phyloP scores from a whole-genome alignment of 1,284 basidiomycete species.

The Heliocybe sulcata region DNA sequence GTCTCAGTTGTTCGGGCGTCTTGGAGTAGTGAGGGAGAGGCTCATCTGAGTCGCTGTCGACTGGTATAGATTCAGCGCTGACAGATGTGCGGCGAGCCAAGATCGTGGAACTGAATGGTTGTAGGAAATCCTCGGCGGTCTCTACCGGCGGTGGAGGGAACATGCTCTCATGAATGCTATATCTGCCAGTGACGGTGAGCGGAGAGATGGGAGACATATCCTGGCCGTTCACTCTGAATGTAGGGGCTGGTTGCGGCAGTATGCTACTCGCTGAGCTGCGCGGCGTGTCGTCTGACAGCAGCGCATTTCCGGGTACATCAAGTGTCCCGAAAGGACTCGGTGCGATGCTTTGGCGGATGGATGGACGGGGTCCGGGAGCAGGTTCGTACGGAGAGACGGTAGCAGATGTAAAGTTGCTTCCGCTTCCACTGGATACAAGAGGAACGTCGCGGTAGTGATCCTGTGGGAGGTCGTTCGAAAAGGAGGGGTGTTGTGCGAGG shows the following conservation, averaged over 20 bases:
- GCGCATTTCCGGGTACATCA: slow-evolving; percentile 70
- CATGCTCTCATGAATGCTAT: slow-evolving; percentile 37
- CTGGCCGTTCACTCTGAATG: slow-evolving; percentile 50
- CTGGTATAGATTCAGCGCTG: slow-evolving; percentile 93
- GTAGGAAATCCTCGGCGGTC: slow-evolving; percentile 51
- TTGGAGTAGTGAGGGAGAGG: slow-evolving; percentile 78
- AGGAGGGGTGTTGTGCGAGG: slow-evolving; percentile 42
- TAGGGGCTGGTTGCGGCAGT: slow-evolving; percentile 29
- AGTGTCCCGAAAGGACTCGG: slow-evolving; percentile 69
- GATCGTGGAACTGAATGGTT: slow-evolving; percentile 66
- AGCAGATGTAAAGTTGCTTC: slow-evolving; percentile 17
- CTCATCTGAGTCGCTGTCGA: slow-evolving; percentile 62
- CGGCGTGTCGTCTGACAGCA: slow-evolving; percentile 37
- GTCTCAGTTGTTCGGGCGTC: slow-evolving; percentile 75
- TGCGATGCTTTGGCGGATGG: slow-evolving; percentile 42
- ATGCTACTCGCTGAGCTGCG: slow-evolving; percentile 4
- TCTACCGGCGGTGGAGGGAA: slow-evolving; percentile 40
- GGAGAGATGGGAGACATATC: slow-evolving; percentile 60
- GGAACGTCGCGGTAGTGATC: slow-evolving; percentile 57
- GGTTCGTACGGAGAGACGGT: slow-evolving; percentile 44
- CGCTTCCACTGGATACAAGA: slow-evolving; percentile 20
- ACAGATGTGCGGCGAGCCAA: slow-evolving; percentile 91
- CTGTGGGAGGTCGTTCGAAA: slow-evolving; percentile 41
- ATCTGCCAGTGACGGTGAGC: slow-evolving; percentile 15
- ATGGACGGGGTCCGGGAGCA: slow-evolving; percentile 34